Evolutionary conservation across 2,329 filamentous ascomycete species (phyloP), one percentile per base, ranked within the genome.

Genomic region (Teratosphaeria viscida): DNA sequence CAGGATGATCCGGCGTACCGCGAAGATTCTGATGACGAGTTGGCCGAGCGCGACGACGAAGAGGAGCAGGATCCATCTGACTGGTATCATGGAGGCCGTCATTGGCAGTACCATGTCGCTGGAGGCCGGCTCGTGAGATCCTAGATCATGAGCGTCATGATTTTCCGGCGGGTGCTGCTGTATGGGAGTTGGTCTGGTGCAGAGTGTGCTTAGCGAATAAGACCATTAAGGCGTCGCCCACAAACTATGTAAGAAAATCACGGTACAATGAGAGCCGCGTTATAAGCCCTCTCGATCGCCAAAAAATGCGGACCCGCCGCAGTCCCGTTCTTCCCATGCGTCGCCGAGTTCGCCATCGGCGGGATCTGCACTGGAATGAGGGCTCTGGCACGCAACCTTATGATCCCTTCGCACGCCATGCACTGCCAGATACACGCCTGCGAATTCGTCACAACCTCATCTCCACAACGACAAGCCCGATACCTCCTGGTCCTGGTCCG

Each of bases 381-480:
- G 16, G n/a, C 16, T 10, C 16, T 49, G n/a, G n/a, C 16, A 5
- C 43, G 43, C n/a, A 49, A n/a, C 16, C 43, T 16, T 19, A 49
- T 23, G 43, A 49, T 49, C 16, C 43, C 43, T 19, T 49, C 43
- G n/a, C 43, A 49, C 5, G 43, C 43, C 43, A 49, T 49, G 11
- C 43, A 49, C 43, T 19, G 43, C 43, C 43, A 49, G 5, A 19
- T 19, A 10, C 43, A 49, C 16, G 43, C 43, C 16, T 23, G 43
- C 16, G 43, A 23, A 19, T 49, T 16, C n/a, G 19, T 52, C 52
- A 59, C 26, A 14, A 52, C 27, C 29, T 35, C 37, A 54, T 59
- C 14, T 34, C 61, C 19, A 53, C 59, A 14, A 58, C 64, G 11
- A 60, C 58, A 47, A 63, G 58, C 53, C 60, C 59, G 10, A 61